Evolutionary conservation across 1,284 basidiomycete species (phyloP), one percentile per base, ranked within the genome.

Genomic region (Earliella scabrosa): DNA sequence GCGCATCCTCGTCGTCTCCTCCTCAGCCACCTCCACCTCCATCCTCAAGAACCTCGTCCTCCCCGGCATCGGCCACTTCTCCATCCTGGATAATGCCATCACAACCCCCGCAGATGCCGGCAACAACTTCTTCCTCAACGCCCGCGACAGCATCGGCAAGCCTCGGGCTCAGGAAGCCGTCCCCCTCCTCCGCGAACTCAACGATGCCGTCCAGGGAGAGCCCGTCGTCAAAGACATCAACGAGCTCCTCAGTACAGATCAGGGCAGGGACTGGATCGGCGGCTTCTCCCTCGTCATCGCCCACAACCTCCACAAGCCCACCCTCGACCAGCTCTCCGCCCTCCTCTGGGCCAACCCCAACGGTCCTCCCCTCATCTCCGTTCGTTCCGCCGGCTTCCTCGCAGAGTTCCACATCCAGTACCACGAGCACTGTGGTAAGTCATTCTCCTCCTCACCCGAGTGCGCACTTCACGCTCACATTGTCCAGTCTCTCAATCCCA

Each of bases 11-110:
- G 85, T 97, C 60, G 72, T 97, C 47, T 90, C 89, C 27, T 88
- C 80, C 6, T 87, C 88, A 38, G 91, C 93, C 1, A 91, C 94
- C 1, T 87, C 91, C 1, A 90, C 92, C 27, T 90, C 92, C 54
- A 85, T 93, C 59, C 81, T 98, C 63, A 98, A 98, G 81, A 98
- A 98, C 70, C 87, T 98, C 59, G 93, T 98, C 29, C 85, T 98
- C 10, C 96, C 97, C 3, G 97, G 97, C 18, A 86, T 98, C 59
- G 93, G 95, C 20, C 83, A 90, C 68, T 97, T 98, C 71, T 93
- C 94, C 40, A 82, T 99, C 71, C 81, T 97, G 54, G 95, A 97
- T 64, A 73, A 82, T 41, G 71, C 75, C 1, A 65, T 71, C 26
- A 88, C 89, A 16, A 79, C 85, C 1, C 79, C 85, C 3, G 83